These are phyloP conservation scores for Baorangia bicolor DNA, from an alignment of 768 basidiomycete species.

Conservation along the genomic window DNA sequence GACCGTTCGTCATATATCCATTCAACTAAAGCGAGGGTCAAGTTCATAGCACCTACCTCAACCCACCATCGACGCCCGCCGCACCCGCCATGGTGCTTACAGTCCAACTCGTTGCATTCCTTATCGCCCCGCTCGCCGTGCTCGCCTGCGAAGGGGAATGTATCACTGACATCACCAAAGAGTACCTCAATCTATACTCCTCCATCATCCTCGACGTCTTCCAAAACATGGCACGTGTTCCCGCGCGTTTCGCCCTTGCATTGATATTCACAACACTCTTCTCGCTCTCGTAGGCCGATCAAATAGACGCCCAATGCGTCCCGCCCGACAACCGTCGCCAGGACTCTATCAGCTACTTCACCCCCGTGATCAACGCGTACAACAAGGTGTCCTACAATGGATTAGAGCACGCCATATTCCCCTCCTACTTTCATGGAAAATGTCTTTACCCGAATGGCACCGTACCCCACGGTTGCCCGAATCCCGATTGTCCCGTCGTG, in stretches of 20 bases:
- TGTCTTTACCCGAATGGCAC: constrained; percentile 52
- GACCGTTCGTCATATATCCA: constrained; percentile 6
- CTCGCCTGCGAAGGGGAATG: constrained; percentile 71
- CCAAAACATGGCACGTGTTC: constrained; percentile 41
- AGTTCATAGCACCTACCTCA: neutral
- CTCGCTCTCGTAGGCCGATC: constrained; percentile 30
- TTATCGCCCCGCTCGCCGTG: constrained; percentile 38
- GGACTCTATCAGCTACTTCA: constrained; percentile 38
- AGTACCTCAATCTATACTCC: constrained; percentile 52
- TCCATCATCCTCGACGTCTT: constrained; percentile 40
- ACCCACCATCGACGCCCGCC: constrained; percentile 10
- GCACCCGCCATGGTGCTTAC: constrained; percentile 19
- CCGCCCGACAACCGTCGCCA: constrained; percentile 24
- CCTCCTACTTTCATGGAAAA: constrained; percentile 74
- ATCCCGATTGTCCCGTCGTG: constrained; percentile 74
- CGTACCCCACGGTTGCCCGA: constrained; percentile 71
- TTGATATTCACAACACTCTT: neutral
- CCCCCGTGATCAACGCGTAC: constrained; percentile 50
- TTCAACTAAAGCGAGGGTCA: neutral
- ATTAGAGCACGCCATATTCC: constrained; percentile 62
- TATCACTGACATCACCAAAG: constrained; percentile 56
- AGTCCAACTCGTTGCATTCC: constrained; percentile 22
- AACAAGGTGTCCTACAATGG: constrained; percentile 40
- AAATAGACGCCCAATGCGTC: constrained; percentile 36
- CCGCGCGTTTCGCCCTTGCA: neutral